A percentile compares a stretch with the other conserved stretches of the same genome.
These are phyloP conservation scores for Thermoascus crustaceus DNA, from an alignment of 2,329 filamentous ascomycete species.

Conservation along the genomic window DNA sequence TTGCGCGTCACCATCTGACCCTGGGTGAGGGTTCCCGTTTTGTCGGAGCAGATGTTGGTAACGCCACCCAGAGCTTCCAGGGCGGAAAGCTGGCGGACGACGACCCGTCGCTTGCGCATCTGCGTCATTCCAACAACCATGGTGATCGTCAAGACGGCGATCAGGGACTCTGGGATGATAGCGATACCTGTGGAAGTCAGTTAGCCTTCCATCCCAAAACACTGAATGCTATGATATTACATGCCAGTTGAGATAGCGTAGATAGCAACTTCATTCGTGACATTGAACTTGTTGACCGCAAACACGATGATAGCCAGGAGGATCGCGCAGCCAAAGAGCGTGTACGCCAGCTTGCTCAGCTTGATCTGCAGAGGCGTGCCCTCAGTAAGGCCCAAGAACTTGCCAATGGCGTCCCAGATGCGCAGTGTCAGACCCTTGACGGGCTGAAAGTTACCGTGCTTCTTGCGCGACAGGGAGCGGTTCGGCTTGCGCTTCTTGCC, in stretches of 20 bases:
- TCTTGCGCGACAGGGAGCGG: slow-evolving; percentile 38
- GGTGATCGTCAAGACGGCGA: slow-evolving; percentile 55
- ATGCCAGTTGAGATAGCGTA: slow-evolving; percentile 49
- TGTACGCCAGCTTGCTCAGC: slow-evolving; percentile 73
- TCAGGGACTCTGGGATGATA: slow-evolving; percentile 57
- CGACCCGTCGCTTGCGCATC: slow-evolving; percentile 46
- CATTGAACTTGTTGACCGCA: slow-evolving; percentile 49
- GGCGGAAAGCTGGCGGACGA: slow-evolving; percentile 46
- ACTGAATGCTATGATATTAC: too few relatives aligned
- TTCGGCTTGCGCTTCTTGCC: slow-evolving; percentile 37
- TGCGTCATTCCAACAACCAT: slow-evolving; percentile 49
- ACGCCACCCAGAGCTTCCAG: slow-evolving; percentile 51
- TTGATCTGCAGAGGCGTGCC: slow-evolving; percentile 81
- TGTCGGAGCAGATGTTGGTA: slow-evolving; percentile 51
- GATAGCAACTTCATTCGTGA: slow-evolving; percentile 51
- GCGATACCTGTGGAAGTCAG: slow-evolving; percentile 35
- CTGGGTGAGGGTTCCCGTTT: slow-evolving; percentile 48
- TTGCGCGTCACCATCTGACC: slow-evolving; percentile 55
- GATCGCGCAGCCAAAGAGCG: slow-evolving; percentile 66
- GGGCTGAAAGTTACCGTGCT: slow-evolving; percentile 38
- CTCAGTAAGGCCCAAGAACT: slow-evolving; percentile 53
- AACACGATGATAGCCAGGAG: slow-evolving; percentile 56
- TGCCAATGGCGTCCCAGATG: slow-evolving; percentile 41
- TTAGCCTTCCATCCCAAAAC: too few relatives aligned
- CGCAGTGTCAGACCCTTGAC: slow-evolving; percentile 45